Evolutionary conservation across 2,329 filamentous ascomycete species (phyloP), one percentile per base, ranked within the genome.

Genomic region (Penicillium sp.): DNA sequence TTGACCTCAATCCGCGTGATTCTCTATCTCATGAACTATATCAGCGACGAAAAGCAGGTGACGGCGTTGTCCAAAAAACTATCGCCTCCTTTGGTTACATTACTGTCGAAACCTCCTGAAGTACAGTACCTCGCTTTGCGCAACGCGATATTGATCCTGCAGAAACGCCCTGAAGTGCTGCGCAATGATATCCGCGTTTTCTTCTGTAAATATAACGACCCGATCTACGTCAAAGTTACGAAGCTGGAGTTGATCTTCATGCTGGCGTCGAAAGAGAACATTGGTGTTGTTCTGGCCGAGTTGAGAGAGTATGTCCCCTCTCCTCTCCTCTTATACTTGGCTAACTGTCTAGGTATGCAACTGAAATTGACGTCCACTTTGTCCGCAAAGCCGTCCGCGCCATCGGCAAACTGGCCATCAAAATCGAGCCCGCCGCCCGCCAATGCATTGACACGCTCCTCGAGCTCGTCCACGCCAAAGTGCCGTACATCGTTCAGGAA

Each of bases 181-280:
- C 85, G 91, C 61, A 97, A 97, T 73, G 94, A 99, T 72, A 97
- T 99, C 61, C 86, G 94, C 47, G 94, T 99, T 30, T 99, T 99
- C 77, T 99, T 99, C 76, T 99, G 94, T 85, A 99, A 99, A 80
- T 99, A 99, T 76, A 99, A 99, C 72, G 94, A 99, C 69, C 94
- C 94, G 0, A 99, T 99, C 62, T 99, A 97, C 71, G 94, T 99
- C 76, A 99, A 99, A 74, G 94, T 99, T 52, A 99, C 94, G 16
- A 99, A 99, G 75, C 82, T 99, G 50, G 94, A 99, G 75, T 83
- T 99, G 65, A 97, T 99, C 63, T 99, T 99, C 74, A 99, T 97
- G 94, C 83, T 99, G 59, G 94, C 94, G 7, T 96, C 85, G 33
- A 91, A 97, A 74, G 89, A 87, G 66, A 99, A 99, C 71, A 99